Conservation (phyloP, 2,329 filamentous ascomycete genomes). For the Helminthosporium solani region DNA sequence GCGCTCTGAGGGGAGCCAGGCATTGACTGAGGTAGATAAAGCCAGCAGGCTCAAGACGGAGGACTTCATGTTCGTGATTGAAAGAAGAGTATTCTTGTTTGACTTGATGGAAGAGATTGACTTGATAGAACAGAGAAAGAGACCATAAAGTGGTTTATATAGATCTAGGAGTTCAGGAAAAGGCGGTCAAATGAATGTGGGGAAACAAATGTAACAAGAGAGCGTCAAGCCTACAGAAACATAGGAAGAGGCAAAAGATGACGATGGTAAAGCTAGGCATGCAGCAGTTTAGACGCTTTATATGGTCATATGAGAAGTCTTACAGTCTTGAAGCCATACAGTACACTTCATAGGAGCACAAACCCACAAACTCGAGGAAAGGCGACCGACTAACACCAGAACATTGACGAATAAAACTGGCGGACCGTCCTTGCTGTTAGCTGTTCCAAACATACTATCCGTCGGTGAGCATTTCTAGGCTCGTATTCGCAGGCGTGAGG, state of each 20-base stretch:
- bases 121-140: neutral
- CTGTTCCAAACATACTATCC: neutral
- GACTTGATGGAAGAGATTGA: neutral
- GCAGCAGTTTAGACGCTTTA: slow-evolving; percentile 3
- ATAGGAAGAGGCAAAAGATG: neutral
- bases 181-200: slow-evolving; percentile 1
- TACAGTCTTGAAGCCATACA: neutral
- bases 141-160: neutral
- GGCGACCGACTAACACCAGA: neutral
- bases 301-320: slow-evolving; percentile 1
- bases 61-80: slow-evolving; percentile 10
- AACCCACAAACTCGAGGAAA: neutral
- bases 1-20: slow-evolving; percentile 22
- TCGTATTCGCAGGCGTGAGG: neutral
- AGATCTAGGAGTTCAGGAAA: neutral
- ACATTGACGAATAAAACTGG: neutral
- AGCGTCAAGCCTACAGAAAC: slow-evolving; percentile 1
- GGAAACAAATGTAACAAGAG: slow-evolving; percentile 1
- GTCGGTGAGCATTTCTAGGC: neutral
- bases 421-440: neutral
- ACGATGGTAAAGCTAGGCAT: neutral
- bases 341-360: slow-evolving; percentile 2
- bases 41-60: slow-evolving; percentile 13
- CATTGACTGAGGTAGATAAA: slow-evolving; percentile 10
- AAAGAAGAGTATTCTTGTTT: neutral